These are phyloP conservation scores for Tremellales sp. DNA, from an alignment of 1,284 basidiomycete genomes.

Conservation along the genomic window DNA sequence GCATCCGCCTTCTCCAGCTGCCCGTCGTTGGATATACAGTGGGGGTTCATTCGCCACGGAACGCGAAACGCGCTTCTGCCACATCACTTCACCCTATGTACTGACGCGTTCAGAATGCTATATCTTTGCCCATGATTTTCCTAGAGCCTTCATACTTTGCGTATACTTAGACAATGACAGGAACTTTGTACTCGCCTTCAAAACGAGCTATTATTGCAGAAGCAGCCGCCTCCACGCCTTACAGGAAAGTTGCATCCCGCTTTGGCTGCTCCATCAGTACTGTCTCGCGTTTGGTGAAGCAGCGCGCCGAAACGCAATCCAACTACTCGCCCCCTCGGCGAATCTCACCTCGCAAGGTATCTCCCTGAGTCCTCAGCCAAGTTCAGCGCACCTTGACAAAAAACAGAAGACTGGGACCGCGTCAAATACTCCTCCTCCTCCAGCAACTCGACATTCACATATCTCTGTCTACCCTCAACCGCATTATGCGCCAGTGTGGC, in stretches of 20 bases:
- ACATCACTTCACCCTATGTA: no score
- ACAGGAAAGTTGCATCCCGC: constrained; percentile 3
- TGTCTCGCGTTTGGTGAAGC: constrained; percentile 1
- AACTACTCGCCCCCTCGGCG: neutral
- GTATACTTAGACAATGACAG: neutral
- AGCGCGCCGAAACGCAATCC: neutral
- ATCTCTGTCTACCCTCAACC: constrained; percentile 7
- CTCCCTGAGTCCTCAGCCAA: neutral
- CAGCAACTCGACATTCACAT: neutral
- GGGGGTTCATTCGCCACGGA: no score
- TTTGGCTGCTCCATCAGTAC: constrained; percentile 7
- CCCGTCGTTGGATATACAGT: no score
- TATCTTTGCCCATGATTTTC: no score
- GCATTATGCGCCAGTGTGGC: constrained; percentile 3
- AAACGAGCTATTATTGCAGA: constrained; percentile 8
- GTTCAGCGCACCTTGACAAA: neutral
- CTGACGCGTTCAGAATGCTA: no score
- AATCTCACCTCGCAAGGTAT: neutral
- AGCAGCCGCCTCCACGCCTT: neutral
- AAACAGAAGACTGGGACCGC: neutral
- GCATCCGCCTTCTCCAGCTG: no score
- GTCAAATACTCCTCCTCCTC: constrained; percentile 1
- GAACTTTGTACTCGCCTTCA: constrained; percentile 1
- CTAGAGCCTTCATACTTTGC: no score
- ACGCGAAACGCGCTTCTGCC: no score